These are phyloP conservation scores for Dalechampia spathulata DNA, from an alignment of 441 rosid genomes.

Conservation along the genomic window DNA sequence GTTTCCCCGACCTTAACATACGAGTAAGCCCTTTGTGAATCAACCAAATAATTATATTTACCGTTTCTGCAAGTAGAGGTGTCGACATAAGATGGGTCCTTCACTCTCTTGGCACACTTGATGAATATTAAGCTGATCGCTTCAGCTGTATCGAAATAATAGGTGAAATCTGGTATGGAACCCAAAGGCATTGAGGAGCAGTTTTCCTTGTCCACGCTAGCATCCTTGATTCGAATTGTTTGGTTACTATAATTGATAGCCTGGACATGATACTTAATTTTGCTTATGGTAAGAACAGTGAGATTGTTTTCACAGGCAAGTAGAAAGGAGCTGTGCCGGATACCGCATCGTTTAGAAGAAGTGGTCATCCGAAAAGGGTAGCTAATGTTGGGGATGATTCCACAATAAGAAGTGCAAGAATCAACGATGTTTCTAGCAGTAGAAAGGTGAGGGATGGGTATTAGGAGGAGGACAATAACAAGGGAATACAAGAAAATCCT, in stretches of 20 bases:
- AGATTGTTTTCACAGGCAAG: constrained; percentile 5
- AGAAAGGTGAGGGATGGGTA: too few species aligned
- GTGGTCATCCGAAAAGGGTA: constrained; percentile 8
- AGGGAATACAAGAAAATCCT: too few species aligned
- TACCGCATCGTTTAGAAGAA: background rate
- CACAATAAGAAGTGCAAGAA: constrained; percentile 2
- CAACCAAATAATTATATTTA: too few species aligned
- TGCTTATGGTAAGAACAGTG: background rate
- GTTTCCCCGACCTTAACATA: background rate
- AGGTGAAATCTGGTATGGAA: background rate
- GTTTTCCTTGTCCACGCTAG: background rate
- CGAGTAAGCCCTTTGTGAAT: background rate
- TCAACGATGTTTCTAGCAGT: too few species aligned
- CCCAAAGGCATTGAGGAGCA: background rate
- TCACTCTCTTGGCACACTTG: background rate
- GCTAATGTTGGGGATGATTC: constrained; percentile 4
- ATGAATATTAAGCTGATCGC: background rate
- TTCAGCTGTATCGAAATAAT: background rate
- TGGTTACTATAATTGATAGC: constrained; percentile 1
- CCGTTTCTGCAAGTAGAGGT: background rate
- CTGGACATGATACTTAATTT: background rate
- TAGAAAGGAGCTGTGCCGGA: background rate
- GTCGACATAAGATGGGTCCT: background rate
- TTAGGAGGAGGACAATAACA: too few species aligned
- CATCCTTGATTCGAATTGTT: background rate